Conservation (phyloP, 73 alveolate species). For the Blepharisma stoltei region DNA sequence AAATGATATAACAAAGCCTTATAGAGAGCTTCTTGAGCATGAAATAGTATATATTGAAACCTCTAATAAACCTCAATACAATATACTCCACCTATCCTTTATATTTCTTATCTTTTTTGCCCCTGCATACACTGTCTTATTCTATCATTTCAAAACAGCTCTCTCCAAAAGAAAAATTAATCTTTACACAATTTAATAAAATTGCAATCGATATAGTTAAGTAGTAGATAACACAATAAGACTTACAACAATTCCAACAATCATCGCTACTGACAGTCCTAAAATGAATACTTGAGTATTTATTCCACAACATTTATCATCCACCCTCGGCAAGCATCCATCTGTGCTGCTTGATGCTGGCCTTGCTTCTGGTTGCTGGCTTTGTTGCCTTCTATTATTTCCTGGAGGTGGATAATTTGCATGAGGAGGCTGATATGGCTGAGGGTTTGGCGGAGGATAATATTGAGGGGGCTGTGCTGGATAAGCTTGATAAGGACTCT, state of each 20-base stretch:
- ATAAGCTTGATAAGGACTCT: background rate
- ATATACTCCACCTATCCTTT: too few species aligned
- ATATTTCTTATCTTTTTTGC: too few species aligned
- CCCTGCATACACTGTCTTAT: too few species aligned
- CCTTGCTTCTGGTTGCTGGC: background rate
- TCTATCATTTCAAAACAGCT: too few species aligned
- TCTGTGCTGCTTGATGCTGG: background rate
- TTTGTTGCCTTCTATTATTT: background rate
- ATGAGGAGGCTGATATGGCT: background rate
- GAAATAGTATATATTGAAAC: too few species aligned
- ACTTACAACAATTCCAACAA: background rate
- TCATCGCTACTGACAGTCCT: background rate
- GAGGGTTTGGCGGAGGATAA: constrained; percentile 12
- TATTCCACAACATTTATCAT: constrained; percentile 26
- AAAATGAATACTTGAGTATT: constrained; percentile 17
- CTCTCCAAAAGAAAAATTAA: too few species aligned
- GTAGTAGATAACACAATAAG: constrained; percentile 5
- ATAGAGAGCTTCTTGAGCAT: too few species aligned
- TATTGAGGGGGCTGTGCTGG: background rate
- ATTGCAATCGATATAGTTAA: background rate
- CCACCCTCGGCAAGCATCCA: constrained; percentile 1
- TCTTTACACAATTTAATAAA: too few species aligned
- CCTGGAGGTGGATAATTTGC: background rate
- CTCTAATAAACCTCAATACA: too few species aligned
- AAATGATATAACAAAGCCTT: too few species aligned